Evolutionary conservation across 2,329 filamentous ascomycete genomes (phyloP), one percentile per base, ranked within the genome.

Genomic region (Arthroderma uncinatum): DNA sequence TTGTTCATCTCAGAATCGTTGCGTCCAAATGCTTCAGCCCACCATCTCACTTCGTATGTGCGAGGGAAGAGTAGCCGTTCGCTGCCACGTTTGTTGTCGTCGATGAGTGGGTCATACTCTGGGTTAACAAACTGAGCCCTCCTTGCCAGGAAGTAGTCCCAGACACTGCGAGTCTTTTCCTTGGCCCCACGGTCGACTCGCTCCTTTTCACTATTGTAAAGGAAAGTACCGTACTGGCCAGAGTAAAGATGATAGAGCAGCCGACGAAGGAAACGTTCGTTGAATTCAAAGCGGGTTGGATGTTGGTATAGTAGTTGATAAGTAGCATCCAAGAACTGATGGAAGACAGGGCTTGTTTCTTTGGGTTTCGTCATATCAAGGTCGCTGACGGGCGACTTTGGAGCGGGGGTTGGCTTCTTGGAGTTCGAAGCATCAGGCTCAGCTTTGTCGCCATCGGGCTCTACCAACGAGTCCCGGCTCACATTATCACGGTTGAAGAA

Each of bases 141-240:
- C 9, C 91, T 82, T 44, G 86, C 83, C 6, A 97, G 75, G 71
- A 98, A 97, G 69, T 97, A 96, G 63, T 93, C 87, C 93, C 93
- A 98, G 1, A 96, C 93, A 21, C 89, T 95, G 2, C 86, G 80
- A 2, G 90, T 95, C 56, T 82, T 79, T 64, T 90, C 84, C 39
- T 78, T 76, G 0, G 87, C 83, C 28, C 77, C 79, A 21, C 82
- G 80, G 44, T 93, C 86, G 14, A 82, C 76, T 2, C 93, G 84
- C 65, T 95, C 87, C 66, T 90, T 93, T 70, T 98, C 93, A 57
- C 83, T 94, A 73, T 98, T 96, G 72, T 88, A 95, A 4, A 98
- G 78, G 69, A 98, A 98, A 0, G 92, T 96, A 48, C 93, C 93
- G 62, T 96, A 98, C 69, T 98, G 93, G 63, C 91, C 95, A 0